Evolutionary conservation across 176 grass and related monocot species (phyloP).

Genomic region (Lolium multiflorum): DNA sequence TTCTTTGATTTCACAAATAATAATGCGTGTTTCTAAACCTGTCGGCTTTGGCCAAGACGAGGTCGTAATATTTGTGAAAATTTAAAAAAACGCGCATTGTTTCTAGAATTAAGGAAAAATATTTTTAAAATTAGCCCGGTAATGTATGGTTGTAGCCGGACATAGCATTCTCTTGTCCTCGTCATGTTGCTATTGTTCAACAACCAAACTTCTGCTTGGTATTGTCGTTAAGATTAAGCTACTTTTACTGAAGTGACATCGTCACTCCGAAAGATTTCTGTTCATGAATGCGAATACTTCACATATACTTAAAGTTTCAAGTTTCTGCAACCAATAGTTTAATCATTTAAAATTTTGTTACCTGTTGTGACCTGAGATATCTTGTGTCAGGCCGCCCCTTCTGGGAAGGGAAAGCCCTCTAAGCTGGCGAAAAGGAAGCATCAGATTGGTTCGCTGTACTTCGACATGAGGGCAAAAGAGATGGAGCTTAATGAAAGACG

Average conservation of each 20-base stretch:
- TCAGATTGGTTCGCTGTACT: slow-evolving; percentile 84
- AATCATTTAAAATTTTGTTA: no score
- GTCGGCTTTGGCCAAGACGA: no score
- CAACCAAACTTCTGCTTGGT: neutral
- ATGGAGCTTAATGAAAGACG: slow-evolving; percentile 92
- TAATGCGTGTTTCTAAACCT: no score
- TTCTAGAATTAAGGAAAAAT: no score
- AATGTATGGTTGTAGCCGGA: no score
- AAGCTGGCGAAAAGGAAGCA: slow-evolving; percentile 97
- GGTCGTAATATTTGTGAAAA: no score
- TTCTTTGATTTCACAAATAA: no score
- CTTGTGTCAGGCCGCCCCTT: slow-evolving; percentile 66
- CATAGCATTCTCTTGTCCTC: no score
- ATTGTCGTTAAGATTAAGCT: neutral
- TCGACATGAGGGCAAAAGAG: slow-evolving; percentile 91
- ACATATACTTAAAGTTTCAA: neutral
- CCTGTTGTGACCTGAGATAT: slow-evolving; percentile 35
- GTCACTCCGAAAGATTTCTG: neutral
- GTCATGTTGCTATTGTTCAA: neutral
- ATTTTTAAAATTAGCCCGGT: no score
- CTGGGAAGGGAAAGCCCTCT: slow-evolving; percentile 78
- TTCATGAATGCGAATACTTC: neutral
- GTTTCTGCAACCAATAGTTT: neutral
- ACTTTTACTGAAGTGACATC: neutral
- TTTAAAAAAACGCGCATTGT: no score